Conservation (phyloP, 768 basidiomycete species). For the Gymnopilus junonius region DNA sequence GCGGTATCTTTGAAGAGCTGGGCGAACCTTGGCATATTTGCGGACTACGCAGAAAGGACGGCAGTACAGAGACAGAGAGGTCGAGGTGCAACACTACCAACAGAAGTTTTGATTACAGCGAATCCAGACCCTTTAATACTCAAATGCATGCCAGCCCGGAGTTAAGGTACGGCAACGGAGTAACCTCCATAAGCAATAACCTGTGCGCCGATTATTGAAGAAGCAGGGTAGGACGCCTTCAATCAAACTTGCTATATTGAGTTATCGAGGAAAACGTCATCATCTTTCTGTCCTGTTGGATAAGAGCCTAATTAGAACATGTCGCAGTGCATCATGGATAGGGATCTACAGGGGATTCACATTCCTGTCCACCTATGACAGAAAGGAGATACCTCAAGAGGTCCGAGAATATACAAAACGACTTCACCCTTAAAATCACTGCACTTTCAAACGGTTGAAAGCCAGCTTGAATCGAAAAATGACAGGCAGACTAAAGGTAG, state of each 20-base stretch:
- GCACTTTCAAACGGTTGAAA: neutral
- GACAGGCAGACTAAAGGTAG: too few relatives aligned
- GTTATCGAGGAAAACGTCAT: neutral
- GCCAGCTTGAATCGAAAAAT: neutral
- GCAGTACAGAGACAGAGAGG: too few relatives aligned
- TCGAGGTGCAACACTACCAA: neutral
- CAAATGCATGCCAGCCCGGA: neutral
- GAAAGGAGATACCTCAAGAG: neutral
- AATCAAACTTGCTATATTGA: neutral
- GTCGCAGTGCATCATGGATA: neutral
- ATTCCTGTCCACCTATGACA: neutral
- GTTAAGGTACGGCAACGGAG: neutral
- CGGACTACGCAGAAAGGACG: neutral
- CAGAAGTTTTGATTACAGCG: neutral
- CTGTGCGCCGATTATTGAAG: neutral
- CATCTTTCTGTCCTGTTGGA: neutral
- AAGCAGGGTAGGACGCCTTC: neutral
- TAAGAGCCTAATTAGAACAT: neutral
- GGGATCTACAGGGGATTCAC: too few relatives aligned
- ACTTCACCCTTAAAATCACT: neutral
- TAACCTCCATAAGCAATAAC: neutral
- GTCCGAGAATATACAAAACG: neutral
- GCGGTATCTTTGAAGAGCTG: slow-evolving; percentile 9
- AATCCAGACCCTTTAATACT: neutral
- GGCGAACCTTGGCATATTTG: slow-evolving; percentile 7